Percentiles rank a stretch among this genome's conserved stretches.
Conservation (phyloP, 106 monocot species). For the Acorus gramineus region DNA sequence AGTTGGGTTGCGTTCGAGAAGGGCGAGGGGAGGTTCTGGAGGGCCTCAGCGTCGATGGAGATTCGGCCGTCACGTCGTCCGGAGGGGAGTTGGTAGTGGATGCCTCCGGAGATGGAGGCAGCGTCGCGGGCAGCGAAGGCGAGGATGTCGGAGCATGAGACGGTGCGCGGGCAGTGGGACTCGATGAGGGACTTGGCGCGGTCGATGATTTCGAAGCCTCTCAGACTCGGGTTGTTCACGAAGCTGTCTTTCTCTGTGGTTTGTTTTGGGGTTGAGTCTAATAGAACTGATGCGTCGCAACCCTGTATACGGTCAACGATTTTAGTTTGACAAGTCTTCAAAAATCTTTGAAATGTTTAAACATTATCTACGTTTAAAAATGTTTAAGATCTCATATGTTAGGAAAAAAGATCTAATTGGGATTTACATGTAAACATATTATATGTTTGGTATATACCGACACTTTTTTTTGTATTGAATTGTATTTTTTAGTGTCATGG, state of each 20-base stretch:
- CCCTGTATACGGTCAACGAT: neutral
- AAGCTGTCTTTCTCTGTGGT: neutral
- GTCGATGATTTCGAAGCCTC: constrained; percentile 11
- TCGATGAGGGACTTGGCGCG: constrained; percentile 2
- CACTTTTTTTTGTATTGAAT: no score
- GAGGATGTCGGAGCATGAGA: no score
- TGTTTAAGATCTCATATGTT: no score
- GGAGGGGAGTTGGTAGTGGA: constrained; percentile 6
- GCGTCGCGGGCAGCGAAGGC: neutral
- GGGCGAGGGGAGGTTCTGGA: neutral
- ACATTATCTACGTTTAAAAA: no score
- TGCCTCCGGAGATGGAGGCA: neutral
- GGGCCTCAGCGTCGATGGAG: neutral
- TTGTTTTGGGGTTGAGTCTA: constrained; percentile 1
- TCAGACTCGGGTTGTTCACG: neutral
- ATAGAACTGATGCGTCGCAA: constrained; percentile 15
- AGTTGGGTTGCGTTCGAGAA: neutral
- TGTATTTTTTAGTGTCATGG: no score
- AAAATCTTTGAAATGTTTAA: no score
- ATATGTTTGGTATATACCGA: no score
- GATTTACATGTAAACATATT: no score
- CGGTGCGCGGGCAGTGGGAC: neutral
- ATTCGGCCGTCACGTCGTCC: constrained; percentile 7
- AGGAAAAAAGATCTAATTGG: no score
- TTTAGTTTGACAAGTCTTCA: no score